phyloP scores from a whole-genome alignment of 1,284 basidiomycete genomes.

The Hemileia vastatrix region DNA sequence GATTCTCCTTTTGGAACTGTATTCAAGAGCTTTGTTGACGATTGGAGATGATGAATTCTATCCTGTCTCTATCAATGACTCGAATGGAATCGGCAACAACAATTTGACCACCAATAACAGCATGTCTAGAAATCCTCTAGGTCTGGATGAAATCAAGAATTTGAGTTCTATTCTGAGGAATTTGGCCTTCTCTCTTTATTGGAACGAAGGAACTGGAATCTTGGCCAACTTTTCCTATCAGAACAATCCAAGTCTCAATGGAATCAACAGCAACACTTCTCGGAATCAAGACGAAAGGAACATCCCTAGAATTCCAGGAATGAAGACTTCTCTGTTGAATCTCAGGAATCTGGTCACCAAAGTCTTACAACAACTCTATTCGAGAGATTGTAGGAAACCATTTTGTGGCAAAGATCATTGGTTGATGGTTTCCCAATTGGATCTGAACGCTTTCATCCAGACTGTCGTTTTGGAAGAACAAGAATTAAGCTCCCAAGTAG shows the following conservation, averaged over 20 bases:
- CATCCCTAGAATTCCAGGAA: conserved; percentile 49
- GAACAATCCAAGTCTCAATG: too few relatives aligned
- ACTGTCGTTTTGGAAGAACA: conserved; percentile 65
- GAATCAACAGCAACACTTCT: too few relatives aligned
- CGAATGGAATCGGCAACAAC: background rate
- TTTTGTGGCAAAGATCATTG: conserved; percentile 78
- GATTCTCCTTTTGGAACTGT: conserved; percentile 70
- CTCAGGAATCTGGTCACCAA: conserved; percentile 61
- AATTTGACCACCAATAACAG: too few relatives aligned
- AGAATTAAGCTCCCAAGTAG: conserved; percentile 29
- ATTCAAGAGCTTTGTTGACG: conserved; percentile 75
- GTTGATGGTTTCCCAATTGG: conserved; percentile 62
- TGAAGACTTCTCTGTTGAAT: conserved; percentile 47
- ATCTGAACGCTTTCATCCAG: conserved; percentile 73
- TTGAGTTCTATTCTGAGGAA: conserved; percentile 64
- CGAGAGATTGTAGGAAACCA: conserved; percentile 67
- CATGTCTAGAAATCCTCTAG: conserved; percentile 59
- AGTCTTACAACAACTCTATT: conserved; percentile 67
- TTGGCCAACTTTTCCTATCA: too few relatives aligned
- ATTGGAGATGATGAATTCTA: conserved; percentile 98
- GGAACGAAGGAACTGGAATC: conserved; percentile 51
- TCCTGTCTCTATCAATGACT: too few relatives aligned
- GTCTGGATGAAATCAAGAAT: conserved; percentile 65
- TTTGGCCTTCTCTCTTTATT: conserved; percentile 68
- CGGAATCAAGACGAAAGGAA: too few relatives aligned